A percentile compares a stretch with the other conserved stretches of the same genome.
phyloP scores from a whole-genome alignment of 202 grass and related monocot species.

The Brachypodium distachyon region DNA sequence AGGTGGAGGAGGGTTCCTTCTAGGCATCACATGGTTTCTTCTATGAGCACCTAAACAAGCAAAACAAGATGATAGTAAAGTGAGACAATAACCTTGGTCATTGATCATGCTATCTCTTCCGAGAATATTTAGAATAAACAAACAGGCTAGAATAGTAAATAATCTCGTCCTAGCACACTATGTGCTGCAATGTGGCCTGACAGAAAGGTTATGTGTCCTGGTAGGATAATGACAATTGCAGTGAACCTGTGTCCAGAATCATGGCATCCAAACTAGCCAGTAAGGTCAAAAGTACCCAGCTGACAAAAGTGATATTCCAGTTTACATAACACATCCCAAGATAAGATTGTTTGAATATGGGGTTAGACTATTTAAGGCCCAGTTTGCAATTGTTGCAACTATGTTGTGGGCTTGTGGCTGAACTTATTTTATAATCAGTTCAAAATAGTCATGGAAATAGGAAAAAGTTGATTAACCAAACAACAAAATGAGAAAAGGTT shows the following conservation, averaged over 20 bases:
- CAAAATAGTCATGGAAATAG: too few relatives aligned
- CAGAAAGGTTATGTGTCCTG: neutral
- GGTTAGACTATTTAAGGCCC: neutral
- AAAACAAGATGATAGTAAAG: slow-evolving; percentile 7
- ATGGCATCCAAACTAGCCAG: neutral
- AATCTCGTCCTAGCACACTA: neutral
- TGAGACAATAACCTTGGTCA: neutral
- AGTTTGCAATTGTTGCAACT: too few relatives aligned
- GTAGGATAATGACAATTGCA: neutral
- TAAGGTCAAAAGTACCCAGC: neutral
- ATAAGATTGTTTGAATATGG: neutral
- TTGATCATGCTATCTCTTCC: slow-evolving; percentile 1
- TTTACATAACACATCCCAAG: neutral
- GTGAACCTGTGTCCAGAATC: too few relatives aligned
- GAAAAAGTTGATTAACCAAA: too few relatives aligned
- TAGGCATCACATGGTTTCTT: slow-evolving; percentile 51
- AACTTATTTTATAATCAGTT: too few relatives aligned
- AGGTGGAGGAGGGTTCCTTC: slow-evolving; percentile 58
- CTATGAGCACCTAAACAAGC: slow-evolving; percentile 30
- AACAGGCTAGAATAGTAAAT: neutral
- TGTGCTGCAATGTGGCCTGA: neutral
- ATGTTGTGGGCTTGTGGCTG: too few relatives aligned
- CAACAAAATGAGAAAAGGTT: too few relatives aligned
- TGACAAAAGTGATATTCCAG: neutral
- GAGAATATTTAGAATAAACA: slow-evolving; percentile 1